Evolutionary conservation across 192 early-diverging fungal genomes (phyloP), one percentile per base, ranked within the genome.

Genomic region (Coemansia sp.): DNA sequence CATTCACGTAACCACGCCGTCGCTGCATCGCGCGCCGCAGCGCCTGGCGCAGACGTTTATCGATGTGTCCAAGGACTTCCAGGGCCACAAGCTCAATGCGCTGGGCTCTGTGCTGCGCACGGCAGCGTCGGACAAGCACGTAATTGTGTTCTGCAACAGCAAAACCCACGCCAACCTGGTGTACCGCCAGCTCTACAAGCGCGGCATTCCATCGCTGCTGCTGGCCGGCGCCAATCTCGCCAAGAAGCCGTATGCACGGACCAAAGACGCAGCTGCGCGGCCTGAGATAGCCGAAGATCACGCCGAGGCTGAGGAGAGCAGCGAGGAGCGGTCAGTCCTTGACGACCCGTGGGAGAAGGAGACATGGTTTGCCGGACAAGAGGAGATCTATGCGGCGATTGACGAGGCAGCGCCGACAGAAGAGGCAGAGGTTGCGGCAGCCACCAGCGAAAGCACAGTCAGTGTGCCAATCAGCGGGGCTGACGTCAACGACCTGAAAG

Each of bases 81-180:
- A 87, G 68, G 83, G 86, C 63, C 84, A 90, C 63, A 85, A 90
- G 21, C 83, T 88, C 8, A 73, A 84, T 42, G 86, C 92, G 5
- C 75, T 94, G 57, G 62, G 90, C 47, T 67, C n/a, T 89, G 92
- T 57, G 75, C 86, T 65, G 67, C 92, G 54, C 84, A 87, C 63
- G 74, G 90, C 50, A 75, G 86, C 63, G 42, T 72, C 69, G 18
- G 86, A 88, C 37, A 84, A 85, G 61, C 85, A 89, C 37, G 83
- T 91, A 6, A 74, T 98, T 23, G 76, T 98, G 5, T 98, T 98
- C 70, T 94, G 93, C 76, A 96, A 96, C 71, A 89, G 79, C 14
- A 86, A 86, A 52, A 71, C 68, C 2, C 75, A 82, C 3, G 89
- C 86, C 12, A 84, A 84, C 48, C 17, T 84, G 50, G 59, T 90